Base-by-base conservation (phyloP, 1,139 yeast genomes). In the Zygosaccharomyces pseudobailii region DNA sequence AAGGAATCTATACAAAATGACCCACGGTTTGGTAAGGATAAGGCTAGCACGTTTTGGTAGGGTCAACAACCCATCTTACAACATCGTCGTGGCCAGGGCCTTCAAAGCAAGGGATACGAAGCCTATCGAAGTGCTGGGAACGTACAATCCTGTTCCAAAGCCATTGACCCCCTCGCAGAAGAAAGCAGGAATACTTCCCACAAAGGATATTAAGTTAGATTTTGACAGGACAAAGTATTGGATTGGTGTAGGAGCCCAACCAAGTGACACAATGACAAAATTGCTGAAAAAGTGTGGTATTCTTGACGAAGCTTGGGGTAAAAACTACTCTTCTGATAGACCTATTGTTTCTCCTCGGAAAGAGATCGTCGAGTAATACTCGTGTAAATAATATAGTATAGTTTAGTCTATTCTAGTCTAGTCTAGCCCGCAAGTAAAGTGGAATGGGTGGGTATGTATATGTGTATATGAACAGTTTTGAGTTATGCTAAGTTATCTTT, bases 221-320 rank as follows among this genome's bases (percentile, higher is more conserved):
- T 88, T 92, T 63, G 82, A 82, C 55, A 80, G 97, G 57, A 81
- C 96, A n/a, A 88, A 88, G 67, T 94, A 92, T 70, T 92, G 99
- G 99, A 72, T 92, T 39, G 96, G 97, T 62, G 96, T 88, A n/a
- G 99, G 99, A n/a, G 98, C 97, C 1, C 95, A 87, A 65, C 95
- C 96, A 4, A 82, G 94, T 30, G 90, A 86, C 38, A 74, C 94
- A 4, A 95, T 90, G 9, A 78, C 82, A 4, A 81, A 81, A 57
- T 71, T 92, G 52, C 79, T 92, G 65, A 84, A 83, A 62, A 87
- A 87, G 66, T 88, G 88, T 3, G 88, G 89, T 4, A 71, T 84
- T 44, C 75, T 90, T 58, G 86, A 87, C 25, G 82, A 79, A 46
- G 77, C 76, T 53, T 87, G 95, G 95, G 84, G 58, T 13, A 53